Conservation (phyloP, 148 eudicot genomes). For the Cornus florida region DNA sequence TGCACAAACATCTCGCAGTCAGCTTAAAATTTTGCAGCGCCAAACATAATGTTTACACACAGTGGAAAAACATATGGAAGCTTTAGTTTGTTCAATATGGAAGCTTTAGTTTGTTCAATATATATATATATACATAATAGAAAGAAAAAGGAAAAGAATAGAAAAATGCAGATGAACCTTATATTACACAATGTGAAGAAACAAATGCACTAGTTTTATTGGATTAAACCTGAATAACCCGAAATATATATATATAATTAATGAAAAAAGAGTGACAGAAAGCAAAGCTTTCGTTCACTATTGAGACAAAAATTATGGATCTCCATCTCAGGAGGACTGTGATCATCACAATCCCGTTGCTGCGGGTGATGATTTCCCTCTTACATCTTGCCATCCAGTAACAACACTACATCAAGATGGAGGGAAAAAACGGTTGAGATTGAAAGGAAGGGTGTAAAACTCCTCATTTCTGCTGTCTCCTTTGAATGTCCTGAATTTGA, state of each 20-base stretch:
- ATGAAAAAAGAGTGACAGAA: slow-evolving; percentile 24
- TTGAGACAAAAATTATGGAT: slow-evolving; percentile 6
- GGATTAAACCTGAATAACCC: slow-evolving; percentile 24
- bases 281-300: slow-evolving; percentile 35
- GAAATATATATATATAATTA: slow-evolving; percentile 11
- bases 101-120: too few relatives aligned
- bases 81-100: too few relatives aligned
- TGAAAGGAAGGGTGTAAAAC: slow-evolving; percentile 94
- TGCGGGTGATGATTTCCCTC: background rate
- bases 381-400: background rate
- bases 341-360: slow-evolving; percentile 14
- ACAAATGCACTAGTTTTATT: background rate
- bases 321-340: slow-evolving; percentile 36
- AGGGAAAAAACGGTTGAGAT: slow-evolving; percentile 93
- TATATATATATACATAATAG: too few relatives aligned
- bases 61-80: background rate
- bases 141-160: too few relatives aligned
- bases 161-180: background rate
- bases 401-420: slow-evolving; percentile 52
- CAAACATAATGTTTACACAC: background rate
- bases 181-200: background rate
- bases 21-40: background rate
- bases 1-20: background rate
- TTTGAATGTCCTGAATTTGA: slow-evolving; percentile 84
- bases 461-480: slow-evolving; percentile 95